These are phyloP conservation scores for Xylaria bambusicola DNA, from an alignment of 495 filamentous ascomycete species.

Conservation along the genomic window DNA sequence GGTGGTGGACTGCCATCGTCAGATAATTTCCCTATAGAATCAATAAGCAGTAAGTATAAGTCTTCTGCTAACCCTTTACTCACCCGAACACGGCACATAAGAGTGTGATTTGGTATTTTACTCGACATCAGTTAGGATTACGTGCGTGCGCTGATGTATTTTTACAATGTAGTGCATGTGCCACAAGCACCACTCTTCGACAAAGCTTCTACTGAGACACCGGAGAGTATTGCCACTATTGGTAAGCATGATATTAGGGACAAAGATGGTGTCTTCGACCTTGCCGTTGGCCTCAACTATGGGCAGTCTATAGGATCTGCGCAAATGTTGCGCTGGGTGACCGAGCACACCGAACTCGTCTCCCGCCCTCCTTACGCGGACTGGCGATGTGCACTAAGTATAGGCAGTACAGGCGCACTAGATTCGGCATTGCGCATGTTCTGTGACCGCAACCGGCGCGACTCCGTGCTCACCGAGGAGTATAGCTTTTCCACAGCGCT, in stretches of 20 bases:
- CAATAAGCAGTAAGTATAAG: constrained; percentile 27
- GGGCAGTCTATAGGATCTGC: constrained; percentile 81
- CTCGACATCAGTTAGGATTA: too few relatives aligned
- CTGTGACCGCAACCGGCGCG: constrained; percentile 62
- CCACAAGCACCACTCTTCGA: constrained; percentile 61
- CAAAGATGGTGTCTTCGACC: constrained; percentile 53
- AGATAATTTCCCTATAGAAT: constrained; percentile 76
- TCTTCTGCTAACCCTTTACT: background rate
- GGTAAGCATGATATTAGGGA: constrained; percentile 81
- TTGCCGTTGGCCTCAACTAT: constrained; percentile 86
- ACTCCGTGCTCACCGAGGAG: constrained; percentile 78
- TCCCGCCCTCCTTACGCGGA: constrained; percentile 77
- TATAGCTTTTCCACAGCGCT: constrained; percentile 83
- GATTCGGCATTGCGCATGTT: constrained; percentile 81
- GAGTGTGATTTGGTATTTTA: too few relatives aligned
- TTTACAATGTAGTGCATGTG: constrained; percentile 28
- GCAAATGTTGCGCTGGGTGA: constrained; percentile 83
- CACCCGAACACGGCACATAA: too few relatives aligned
- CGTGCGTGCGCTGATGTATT: constrained; percentile 3
- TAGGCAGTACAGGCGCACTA: constrained; percentile 76
- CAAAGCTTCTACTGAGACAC: constrained; percentile 58
- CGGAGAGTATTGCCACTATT: constrained; percentile 58
- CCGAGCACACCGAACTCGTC: constrained; percentile 87
- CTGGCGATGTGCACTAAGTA: constrained; percentile 74
- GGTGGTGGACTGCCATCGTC: constrained; percentile 89